phyloP scores from a whole-genome alignment of 1,139 yeast genomes.

The Lodderomyces metapsilosis region DNA sequence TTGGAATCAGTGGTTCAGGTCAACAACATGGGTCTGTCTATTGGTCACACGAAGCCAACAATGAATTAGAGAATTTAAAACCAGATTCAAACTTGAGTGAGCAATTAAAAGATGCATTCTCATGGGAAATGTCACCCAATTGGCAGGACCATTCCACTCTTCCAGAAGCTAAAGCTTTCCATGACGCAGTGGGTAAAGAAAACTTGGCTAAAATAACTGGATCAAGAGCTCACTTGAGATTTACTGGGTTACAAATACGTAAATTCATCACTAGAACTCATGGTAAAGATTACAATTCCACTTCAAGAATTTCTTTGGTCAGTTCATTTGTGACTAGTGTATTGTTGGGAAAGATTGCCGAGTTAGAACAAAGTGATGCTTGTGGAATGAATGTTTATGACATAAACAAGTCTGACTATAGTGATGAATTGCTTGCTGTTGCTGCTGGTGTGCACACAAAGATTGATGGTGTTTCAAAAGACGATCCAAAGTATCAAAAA shows the following conservation, averaged over 20 bases:
- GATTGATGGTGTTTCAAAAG: constrained; percentile 28
- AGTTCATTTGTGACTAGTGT: constrained; percentile 78
- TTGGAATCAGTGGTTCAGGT: constrained; percentile 79
- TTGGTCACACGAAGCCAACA: constrained; percentile 58
- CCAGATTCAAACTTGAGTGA: constrained; percentile 30
- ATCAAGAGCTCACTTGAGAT: constrained; percentile 84
- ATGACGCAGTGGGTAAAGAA: constrained; percentile 57
- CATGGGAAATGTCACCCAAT: constrained; percentile 73
- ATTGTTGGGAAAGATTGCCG: constrained; percentile 60
- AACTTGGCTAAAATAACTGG: constrained; percentile 71
- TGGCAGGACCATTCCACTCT: constrained; percentile 96
- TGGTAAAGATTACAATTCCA: constrained; percentile 53
- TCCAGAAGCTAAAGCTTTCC: constrained; percentile 62
- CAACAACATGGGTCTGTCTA: constrained; percentile 93
- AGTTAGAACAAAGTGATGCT: constrained; percentile 80
- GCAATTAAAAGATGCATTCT: constrained; percentile 53
- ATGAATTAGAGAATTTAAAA: constrained; percentile 32
- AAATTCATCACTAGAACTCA: constrained; percentile 57
- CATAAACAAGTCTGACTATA: constrained; percentile 51
- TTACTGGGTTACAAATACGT: constrained; percentile 87
- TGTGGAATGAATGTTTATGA: constrained; percentile 92
- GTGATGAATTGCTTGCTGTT: constrained; percentile 49
- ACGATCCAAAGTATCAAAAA: constrained; percentile 16
- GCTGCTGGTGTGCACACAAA: constrained; percentile 50
- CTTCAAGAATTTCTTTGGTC: constrained; percentile 68